phyloP scores from a whole-genome alignment of 345 rosid species.

The Eucalyptus polyanthemos region DNA sequence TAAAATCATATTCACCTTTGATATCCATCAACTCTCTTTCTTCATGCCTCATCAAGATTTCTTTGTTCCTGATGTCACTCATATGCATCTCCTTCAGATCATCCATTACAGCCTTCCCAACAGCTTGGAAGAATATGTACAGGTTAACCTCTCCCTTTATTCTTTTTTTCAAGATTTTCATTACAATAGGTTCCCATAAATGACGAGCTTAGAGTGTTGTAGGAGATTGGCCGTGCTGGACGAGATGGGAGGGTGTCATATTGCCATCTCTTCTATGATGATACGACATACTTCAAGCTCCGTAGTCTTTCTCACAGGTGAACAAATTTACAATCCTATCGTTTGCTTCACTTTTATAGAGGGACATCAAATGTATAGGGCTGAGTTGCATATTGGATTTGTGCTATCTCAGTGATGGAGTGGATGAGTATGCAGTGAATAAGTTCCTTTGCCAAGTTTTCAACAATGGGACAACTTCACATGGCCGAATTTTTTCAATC shows the following conservation, averaged over 20 bases:
- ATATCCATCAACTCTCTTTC: neutral
- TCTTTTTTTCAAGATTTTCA: neutral
- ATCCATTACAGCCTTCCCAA: constrained; percentile 93
- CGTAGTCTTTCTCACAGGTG: constrained; percentile 92
- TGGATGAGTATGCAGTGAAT: constrained; percentile 83
- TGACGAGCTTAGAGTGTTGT: neutral
- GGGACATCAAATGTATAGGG: neutral
- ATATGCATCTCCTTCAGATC: constrained; percentile 33
- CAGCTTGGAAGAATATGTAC: constrained; percentile 98
- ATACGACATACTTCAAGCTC: constrained; percentile 65
- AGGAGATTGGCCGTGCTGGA: constrained; percentile 99
- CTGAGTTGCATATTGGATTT: neutral
- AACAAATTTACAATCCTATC: neutral
- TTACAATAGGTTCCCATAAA: neutral
- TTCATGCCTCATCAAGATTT: neutral
- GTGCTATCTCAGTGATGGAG: constrained; percentile 63
- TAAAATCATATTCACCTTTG: neutral
- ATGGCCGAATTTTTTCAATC: constrained; percentile 46
- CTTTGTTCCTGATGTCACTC: neutral
- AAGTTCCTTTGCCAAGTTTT: constrained; percentile 75
- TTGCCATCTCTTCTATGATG: constrained; percentile 87
- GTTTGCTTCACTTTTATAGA: neutral
- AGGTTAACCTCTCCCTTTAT: constrained; percentile 35
- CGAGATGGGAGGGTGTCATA: constrained; percentile 77
- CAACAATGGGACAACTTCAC: constrained; percentile 20